phyloP scores from a whole-genome alignment of 345 rosid genomes.

The Populus simonii region DNA sequence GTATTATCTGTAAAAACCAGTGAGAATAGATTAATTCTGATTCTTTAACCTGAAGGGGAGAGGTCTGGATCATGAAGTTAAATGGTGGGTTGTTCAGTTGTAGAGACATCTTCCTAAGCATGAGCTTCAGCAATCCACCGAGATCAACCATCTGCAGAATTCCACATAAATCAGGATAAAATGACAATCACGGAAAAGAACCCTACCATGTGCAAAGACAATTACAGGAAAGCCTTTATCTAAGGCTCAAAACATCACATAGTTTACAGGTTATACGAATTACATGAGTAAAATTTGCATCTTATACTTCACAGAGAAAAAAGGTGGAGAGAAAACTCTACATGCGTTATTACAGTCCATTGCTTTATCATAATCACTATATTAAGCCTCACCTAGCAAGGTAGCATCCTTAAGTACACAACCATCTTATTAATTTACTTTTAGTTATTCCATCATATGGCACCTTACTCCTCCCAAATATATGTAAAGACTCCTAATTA shows the following conservation, averaged over 20 bases:
- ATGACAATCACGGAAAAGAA: neutral
- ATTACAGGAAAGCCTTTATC: too few relatives aligned
- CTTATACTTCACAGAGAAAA: neutral
- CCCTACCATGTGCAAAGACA: neutral
- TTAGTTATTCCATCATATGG: neutral
- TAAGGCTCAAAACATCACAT: too few relatives aligned
- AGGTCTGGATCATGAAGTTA: slow-evolving; percentile 85
- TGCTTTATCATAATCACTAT: neutral
- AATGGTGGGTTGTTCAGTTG: slow-evolving; percentile 71
- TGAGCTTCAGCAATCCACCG: slow-evolving; percentile 64
- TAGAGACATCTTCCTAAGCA: slow-evolving; percentile 56
- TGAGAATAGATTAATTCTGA: slow-evolving; percentile 49
- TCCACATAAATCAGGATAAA: neutral
- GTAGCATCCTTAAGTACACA: neutral
- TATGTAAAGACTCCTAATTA: neutral
- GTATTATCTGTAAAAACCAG: slow-evolving; percentile 77
- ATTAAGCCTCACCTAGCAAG: neutral
- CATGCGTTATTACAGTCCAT: neutral
- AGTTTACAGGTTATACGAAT: too few relatives aligned
- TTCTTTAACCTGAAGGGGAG: slow-evolving; percentile 47
- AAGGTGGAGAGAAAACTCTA: neutral
- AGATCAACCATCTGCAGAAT: slow-evolving; percentile 67
- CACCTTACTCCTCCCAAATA: neutral
- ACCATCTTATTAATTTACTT: neutral
- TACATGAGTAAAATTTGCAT: too few relatives aligned